Base-by-base conservation (phyloP, 495 filamentous ascomycete species). In the Durotheca rogersii region DNA sequence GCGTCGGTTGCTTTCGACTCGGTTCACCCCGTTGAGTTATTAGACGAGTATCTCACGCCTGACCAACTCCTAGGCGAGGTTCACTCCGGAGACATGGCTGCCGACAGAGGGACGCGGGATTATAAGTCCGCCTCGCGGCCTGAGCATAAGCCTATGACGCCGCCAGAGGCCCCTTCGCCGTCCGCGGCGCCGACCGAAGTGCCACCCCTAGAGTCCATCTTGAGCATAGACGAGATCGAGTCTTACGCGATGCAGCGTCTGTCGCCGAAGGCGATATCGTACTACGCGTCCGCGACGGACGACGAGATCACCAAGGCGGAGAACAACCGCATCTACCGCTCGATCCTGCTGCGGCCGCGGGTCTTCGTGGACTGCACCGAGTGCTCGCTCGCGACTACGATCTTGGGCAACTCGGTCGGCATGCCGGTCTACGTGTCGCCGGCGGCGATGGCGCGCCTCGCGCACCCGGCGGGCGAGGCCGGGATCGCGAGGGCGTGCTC, bases 1-100 rank as follows among this genome's bases (percentile, higher is more conserved):
- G 88, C 87, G 15, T 90, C 88, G 6, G 78, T 83, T 44, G 86
- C 89, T 64, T 92, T 87, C 66, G 87, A 90, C 54, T 85, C 87
- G 7, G 81, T 89, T 30, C 86, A 90, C 47, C 86, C 88, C 12
- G 78, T 84, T 2, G 87, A 85, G 15, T 87, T 79, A 6, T 70
- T 91, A 11, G 85, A 90, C 65, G 80, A 84, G 15, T 83, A 90
- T 37, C 73, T 73, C 29, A 73, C 79, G 7, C 70, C 77, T 14
- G 73, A 78, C 9, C 84, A 84, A 47, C 67, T 90, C 1, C 14
- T 60, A 14, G 56, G 56, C 9, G 50, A 14, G 0, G n/a, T 47
- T 25, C 44, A 60, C 5, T 12, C 23, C 10, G 27, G 7, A 0
- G 31, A 47, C 21, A 32, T 4, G 6, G 2, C 7, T 2, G 25